Conservation (phyloP, 2,329 filamentous ascomycete genomes). For the Nigrospora sphaerica region DNA sequence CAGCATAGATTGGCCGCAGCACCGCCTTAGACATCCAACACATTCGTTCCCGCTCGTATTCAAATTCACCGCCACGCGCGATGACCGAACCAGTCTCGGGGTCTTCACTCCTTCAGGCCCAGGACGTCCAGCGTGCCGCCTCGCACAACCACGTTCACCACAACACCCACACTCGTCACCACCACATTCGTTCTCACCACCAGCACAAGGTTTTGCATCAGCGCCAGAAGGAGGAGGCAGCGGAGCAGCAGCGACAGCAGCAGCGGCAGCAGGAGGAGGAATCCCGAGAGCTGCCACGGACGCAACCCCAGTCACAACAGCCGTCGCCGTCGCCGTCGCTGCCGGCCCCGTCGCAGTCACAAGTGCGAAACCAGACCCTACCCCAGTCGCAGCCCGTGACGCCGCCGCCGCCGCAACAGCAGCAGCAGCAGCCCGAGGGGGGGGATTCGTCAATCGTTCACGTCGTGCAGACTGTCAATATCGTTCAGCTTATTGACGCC, state of each 20-base stretch:
- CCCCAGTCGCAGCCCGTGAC: no score
- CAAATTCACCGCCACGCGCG: conserved; percentile 30
- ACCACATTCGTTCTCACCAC: conserved; percentile 22
- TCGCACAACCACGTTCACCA: conserved; percentile 21
- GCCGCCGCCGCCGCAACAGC: conserved; percentile 4
- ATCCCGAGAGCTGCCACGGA: conserved; percentile 2
- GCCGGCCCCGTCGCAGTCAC: no score
- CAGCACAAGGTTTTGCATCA: conserved; percentile 3
- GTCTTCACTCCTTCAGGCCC: conserved; percentile 43
- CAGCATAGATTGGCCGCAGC: conserved; percentile 7
- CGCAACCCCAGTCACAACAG: conserved; percentile 1
- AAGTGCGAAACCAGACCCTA: no score
- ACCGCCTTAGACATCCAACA: conserved; percentile 15
- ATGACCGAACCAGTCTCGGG: conserved; percentile 38
- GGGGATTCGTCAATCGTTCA: conserved; percentile 25
- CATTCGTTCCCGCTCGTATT: conserved; percentile 23
- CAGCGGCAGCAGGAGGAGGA: conserved; percentile 2
- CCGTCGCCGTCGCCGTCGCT: no score
- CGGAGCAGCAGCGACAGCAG: conserved; percentile 2
- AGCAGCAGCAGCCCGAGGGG: conserved; percentile 1
- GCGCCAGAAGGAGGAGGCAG: background rate
- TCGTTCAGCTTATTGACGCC: conserved; percentile 45
- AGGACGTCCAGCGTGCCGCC: conserved; percentile 17
- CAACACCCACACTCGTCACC: conserved; percentile 20
- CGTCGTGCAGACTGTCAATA: conserved; percentile 48